Base-by-base conservation (phyloP, 306 rosid species). In the Casuarina equisetifolia region DNA sequence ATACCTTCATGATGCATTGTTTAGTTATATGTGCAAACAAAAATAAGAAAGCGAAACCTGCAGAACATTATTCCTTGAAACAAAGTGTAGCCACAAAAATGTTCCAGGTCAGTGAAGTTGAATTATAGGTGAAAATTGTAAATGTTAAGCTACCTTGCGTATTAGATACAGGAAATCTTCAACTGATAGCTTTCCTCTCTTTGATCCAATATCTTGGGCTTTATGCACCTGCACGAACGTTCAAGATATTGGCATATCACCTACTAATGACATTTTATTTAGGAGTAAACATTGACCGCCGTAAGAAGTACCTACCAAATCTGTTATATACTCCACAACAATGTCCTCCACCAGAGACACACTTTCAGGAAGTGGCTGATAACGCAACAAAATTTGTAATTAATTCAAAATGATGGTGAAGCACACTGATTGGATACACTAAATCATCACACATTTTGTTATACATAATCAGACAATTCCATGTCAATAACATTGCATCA, bases 161-260 rank as follows among this genome's bases (percentile, higher is more conserved):
- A 95, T 91, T 78, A 92, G 79, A 86, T 92, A 89, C 70, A 95
- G 88, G 73, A 95, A 90, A 84, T 95, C 97, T 72, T 95, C 97
- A 74, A 91, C 97, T 3, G 97, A 82, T 53, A 95, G 82, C 87
- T 92, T 95, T 80, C 98, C 97, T 77, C 97, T 82, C 84, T 84
- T 91, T 12, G 97, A 91, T 79, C 98, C 97, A 81, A 85, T 88
- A 81, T 95, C 97, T 85, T 92, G 97, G 67, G 97, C 97, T 88
- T 91, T 92, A 82, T 92, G 94, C n/a, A 89, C 92, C 97, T 95
- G 75, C 71, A 86, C 5, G n/a, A 58, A 38, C 43, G 25, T 6
- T 76, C 39, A 57, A 86, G 17, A 57, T 62, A 55, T 71, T 49
- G 69, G 52, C 69, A 84, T 25, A 73, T 15, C 11, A 48, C 51